A percentile compares a stretch with the other conserved stretches of the same genome.
phyloP scores from a whole-genome alignment of 176 grass and related monocot species.

The Saccharum spontaneum region DNA sequence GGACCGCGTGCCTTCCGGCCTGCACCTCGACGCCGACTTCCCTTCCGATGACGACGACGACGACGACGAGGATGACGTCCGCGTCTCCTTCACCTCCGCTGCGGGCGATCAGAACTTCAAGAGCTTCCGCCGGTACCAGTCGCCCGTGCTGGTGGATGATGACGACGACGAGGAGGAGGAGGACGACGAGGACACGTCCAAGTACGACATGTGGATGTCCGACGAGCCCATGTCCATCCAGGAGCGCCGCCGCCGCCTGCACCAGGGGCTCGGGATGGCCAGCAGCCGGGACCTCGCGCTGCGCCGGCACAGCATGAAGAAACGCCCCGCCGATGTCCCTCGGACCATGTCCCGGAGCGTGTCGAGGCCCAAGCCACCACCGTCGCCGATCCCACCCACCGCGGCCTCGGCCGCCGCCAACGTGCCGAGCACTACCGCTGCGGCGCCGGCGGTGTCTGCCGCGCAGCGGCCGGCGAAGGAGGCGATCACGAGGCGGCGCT shows the following conservation, averaged over 20 bases:
- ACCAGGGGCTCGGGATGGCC: conserved; percentile 70
- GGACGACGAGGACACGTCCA: conserved; percentile 47
- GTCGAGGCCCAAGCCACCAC: not conserved
- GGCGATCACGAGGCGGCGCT: conserved; percentile 37
- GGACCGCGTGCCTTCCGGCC: conserved; percentile 74
- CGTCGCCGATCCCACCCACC: not conserved
- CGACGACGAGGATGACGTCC: conserved; percentile 64
- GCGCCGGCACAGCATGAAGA: conserved; percentile 54
- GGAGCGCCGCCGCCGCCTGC: conserved; percentile 80
- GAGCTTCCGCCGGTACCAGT: conserved; percentile 51
- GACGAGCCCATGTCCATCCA: conserved; percentile 73
- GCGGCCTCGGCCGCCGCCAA: not conserved
- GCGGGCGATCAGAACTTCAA: conserved; percentile 33
- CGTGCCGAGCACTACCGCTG: not conserved
- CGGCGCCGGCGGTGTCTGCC: not conserved
- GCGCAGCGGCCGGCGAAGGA: not conserved
- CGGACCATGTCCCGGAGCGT: conserved; percentile 19
- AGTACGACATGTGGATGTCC: conserved; percentile 84
- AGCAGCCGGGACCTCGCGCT: conserved; percentile 46
- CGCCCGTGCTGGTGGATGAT: conserved; percentile 37
- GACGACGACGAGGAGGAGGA: conserved; percentile 33
- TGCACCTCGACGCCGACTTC: conserved; percentile 66
- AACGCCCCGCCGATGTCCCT: conserved; percentile 27
- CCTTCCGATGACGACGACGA: conserved; percentile 60
- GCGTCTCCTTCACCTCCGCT: conserved; percentile 79